Evolutionary conservation across 148 eudicot species (phyloP), one percentile per base, ranked within the genome.

Genomic region (Cornus suecica): DNA sequence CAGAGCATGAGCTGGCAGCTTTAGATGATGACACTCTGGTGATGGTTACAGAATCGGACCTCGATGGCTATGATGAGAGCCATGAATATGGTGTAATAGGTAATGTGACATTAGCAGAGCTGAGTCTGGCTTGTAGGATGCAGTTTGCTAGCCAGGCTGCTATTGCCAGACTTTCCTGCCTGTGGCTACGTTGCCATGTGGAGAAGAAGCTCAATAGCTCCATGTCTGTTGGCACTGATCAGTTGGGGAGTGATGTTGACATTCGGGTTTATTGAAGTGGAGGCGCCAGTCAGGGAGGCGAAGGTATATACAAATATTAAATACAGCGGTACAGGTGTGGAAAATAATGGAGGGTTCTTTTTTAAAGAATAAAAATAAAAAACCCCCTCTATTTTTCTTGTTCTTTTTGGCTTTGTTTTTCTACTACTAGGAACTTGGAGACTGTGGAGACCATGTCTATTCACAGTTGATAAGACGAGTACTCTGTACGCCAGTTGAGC

Each of bases 21-120:
- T 88, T 88, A 27, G 89, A 88, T 27, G 89, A 88, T 74, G 76
- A 69, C 58, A 80, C 89, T 6, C 52, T 84, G 63, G 91, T 88
- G 37, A 31, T 88, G 64, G 83, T 88, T 23, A 84, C 91, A 1
- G 84, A 84, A 20, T 86, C 89, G 0, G 91, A 88, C 73, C 87
- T 88, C 18, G 91, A 84, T 64, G 91, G 89, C 23, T 88, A 88
- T 37, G 83, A 80, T 10, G 84, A 62, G 64, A 73, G 66, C 62
- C 58, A 22, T 29, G 80, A 80, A 31, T 78, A 68, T 1, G 77
- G 51, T 29, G 30, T 62, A 42, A 68, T 27, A 1, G 81, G 77
- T 26, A 45, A 81, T 62, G 67, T 70, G 7, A 64, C 74, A 56
- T 42, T 75, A 68, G 75, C 72, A 7, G 79, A 75, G 69, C 22